Base-by-base conservation (phyloP, 805 yeast species). In the Metschnikowia bowlesiae region DNA sequence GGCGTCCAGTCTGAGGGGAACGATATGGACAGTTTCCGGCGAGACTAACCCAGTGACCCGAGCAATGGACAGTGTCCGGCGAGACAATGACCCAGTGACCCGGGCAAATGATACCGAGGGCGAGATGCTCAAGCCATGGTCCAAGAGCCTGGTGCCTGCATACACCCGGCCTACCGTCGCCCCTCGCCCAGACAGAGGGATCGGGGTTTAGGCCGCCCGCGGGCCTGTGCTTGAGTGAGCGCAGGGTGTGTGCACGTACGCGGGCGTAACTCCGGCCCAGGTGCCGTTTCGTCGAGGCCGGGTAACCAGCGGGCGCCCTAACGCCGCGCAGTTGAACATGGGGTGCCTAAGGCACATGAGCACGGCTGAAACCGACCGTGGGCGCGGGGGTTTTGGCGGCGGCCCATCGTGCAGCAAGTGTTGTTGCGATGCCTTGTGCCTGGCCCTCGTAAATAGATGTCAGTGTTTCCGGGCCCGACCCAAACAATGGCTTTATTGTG, bases 391-490 rank as follows among this genome's bases (percentile, higher is more conserved):
- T 22, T 22, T 1, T 13, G 11, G 6, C n/a, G 26, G 16, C 22
- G 14, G 14, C 30, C n/a, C n/a, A 13, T 6, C 9, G n/a, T 16
- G 7, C 16, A 37, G 39, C 14, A 5, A 22, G 29, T 37, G 16
- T 3, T 29, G 9, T 37, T 37, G 39, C 39, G 26, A 22, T 4
- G 22, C 22, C 22, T 29, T 13, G 18, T 37, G 26, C n/a, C 22
- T 14, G 14, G 9, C 34, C 16, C 38, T 42, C 45, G 45, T 42
- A 42, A 42, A 42, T 32, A 33, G n/a, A 34, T 42, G 45, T 42
- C 45, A 28, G 38, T 8, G 8, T 42, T 10, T n/a, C 13, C 38
- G 34, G 11, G n/a, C 6, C 10, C 7, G 13, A 4, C 11, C 18
- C 8, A 33, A 18, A 42, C 45, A 42, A 42, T 42, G 45, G 22